Percentiles rank a stretch among this genome's conserved stretches.
Conservation (phyloP, 73 alveolate species). For the Urostyla sp. region DNA sequence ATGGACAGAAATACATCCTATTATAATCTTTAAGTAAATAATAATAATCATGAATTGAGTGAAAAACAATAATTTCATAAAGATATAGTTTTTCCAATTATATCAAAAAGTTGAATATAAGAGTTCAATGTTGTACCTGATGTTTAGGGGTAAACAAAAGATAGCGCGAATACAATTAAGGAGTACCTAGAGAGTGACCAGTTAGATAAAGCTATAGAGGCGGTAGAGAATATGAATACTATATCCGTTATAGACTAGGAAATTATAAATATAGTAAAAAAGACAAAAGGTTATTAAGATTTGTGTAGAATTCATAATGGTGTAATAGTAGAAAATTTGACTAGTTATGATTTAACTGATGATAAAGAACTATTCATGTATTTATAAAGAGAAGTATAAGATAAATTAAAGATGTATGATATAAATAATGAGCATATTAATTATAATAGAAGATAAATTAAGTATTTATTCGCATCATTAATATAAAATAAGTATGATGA, state of each 20-base stretch:
- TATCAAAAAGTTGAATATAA: neutral
- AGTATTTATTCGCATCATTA: conserved; percentile 49
- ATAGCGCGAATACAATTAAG: conserved; percentile 12
- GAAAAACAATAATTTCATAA: conserved; percentile 40
- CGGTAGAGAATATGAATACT: conserved; percentile 15
- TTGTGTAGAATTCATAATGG: neutral
- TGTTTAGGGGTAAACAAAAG: neutral
- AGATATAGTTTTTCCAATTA: conserved; percentile 16
- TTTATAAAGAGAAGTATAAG: conserved; percentile 15
- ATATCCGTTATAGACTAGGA: neutral
- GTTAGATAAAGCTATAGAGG: conserved; percentile 18
- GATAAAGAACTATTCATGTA: neutral
- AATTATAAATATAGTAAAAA: conserved; percentile 8
- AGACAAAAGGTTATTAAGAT: neutral
- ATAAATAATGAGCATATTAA: neutral
- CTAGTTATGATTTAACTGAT: neutral
- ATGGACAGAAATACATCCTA: conserved; percentile 28
- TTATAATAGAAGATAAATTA: conserved; percentile 41
- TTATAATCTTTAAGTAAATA: neutral
- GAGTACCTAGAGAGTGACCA: conserved; percentile 8
- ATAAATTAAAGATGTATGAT: conserved; percentile 34
- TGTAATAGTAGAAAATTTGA: conserved; percentile 2
- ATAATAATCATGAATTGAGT: neutral
- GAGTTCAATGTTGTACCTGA: neutral
- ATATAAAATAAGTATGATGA: conserved; percentile 48